phyloP scores from a whole-genome alignment of 495 filamentous ascomycete species.

The Amniculicola lignicola region DNA sequence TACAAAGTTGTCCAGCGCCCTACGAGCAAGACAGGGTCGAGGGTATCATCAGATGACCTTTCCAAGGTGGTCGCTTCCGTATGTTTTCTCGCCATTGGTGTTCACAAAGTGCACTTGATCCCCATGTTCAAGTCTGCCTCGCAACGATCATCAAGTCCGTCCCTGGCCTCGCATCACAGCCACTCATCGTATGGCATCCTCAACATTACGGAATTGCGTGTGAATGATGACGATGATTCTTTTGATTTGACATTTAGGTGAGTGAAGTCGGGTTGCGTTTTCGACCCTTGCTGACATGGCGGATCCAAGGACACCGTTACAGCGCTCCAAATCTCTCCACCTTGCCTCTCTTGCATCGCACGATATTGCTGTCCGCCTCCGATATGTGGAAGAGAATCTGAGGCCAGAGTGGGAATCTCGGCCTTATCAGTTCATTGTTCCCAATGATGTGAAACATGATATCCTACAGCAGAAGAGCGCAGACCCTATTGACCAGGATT shows the following conservation, averaged over 20 bases:
- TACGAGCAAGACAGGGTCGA: constrained; percentile 53
- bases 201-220: constrained; percentile 63
- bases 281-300: not conserved
- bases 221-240: constrained; percentile 73
- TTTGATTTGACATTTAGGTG: constrained; percentile 83
- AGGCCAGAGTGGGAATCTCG: constrained; percentile 80
- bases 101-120: constrained; percentile 77
- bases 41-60: constrained; percentile 72
- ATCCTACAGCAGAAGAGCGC: constrained; percentile 55
- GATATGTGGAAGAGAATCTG: constrained; percentile 70
- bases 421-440: constrained; percentile 62
- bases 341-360: constrained; percentile 75
- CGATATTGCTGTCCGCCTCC: constrained; percentile 71
- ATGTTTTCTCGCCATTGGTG: constrained; percentile 82
- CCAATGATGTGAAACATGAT: constrained; percentile 60
- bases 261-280: constrained; percentile 26
- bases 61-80: constrained; percentile 68
- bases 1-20: constrained; percentile 79
- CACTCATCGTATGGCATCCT: constrained; percentile 68
- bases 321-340: constrained; percentile 60
- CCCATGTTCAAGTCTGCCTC: constrained; percentile 61
- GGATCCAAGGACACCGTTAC: constrained; percentile 62
- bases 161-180: constrained; percentile 49
- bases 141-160: constrained; percentile 56
- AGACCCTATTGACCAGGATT: constrained; percentile 70